A percentile compares a stretch with the other conserved stretches of the same genome.
Evolutionary conservation across 2,329 filamentous ascomycete genomes (phyloP).

Genomic region (Ophiostoma tasmaniense): DNA sequence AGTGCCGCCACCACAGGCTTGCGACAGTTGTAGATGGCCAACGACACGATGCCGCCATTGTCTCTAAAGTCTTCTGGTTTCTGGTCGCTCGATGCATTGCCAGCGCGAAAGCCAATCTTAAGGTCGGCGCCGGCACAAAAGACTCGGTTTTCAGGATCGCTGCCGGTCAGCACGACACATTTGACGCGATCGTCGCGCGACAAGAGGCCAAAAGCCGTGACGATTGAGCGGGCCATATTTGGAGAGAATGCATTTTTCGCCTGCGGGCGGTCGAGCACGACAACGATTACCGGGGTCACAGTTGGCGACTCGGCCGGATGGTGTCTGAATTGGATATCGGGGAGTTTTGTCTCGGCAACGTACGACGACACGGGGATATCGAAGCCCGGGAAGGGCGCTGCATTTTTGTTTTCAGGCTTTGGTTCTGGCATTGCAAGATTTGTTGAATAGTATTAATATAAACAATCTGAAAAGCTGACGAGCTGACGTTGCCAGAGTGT

Average conservation of each 20-base stretch:
- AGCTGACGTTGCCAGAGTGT: no score
- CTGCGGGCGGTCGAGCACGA: slow-evolving; percentile 55
- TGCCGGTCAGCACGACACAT: slow-evolving; percentile 46
- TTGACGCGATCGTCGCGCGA: slow-evolving; percentile 47
- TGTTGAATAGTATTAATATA: no score
- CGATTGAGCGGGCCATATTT: slow-evolving; percentile 54
- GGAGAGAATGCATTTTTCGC: slow-evolving; percentile 63
- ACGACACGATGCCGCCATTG: slow-evolving; percentile 43
- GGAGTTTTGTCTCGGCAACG: slow-evolving; percentile 32
- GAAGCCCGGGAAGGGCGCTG: neutral
- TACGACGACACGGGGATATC: slow-evolving; percentile 26
- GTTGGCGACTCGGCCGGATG: slow-evolving; percentile 41
- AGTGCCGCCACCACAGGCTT: slow-evolving; percentile 53
- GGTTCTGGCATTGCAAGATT: neutral
- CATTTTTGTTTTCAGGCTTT: neutral
- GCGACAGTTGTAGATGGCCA: slow-evolving; percentile 48
- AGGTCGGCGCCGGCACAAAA: slow-evolving; percentile 55
- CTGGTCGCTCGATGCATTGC: slow-evolving; percentile 6
- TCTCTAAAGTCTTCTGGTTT: slow-evolving; percentile 34
- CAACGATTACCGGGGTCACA: slow-evolving; percentile 52
- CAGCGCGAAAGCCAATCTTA: slow-evolving; percentile 23
- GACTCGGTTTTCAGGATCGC: slow-evolving; percentile 38
- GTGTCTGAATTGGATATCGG: slow-evolving; percentile 40
- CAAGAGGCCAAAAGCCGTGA: slow-evolving; percentile 42
- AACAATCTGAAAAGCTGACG: no score